Conservation (phyloP, 441 rosid genomes). For the Erodium trifolium region DNA sequence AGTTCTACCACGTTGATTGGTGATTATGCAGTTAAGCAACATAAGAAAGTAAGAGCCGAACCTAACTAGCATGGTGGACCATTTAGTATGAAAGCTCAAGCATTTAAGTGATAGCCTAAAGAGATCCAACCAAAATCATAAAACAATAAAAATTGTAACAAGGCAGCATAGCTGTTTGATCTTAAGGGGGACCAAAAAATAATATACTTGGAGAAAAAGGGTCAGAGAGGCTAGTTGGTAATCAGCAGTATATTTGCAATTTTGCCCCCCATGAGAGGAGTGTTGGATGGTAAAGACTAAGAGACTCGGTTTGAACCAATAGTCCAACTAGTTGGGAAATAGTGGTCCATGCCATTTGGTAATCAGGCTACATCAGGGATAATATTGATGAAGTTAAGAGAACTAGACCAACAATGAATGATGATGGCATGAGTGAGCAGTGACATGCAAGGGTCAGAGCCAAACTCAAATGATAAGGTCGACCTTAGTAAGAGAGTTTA, state of each 20-base stretch:
- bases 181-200: neutral
- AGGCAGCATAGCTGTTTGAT: neutral
- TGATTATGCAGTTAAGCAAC: neutral
- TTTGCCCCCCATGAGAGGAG: neutral
- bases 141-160: neutral
- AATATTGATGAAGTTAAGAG: neutral
- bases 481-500: neutral
- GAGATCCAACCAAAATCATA: neutral
- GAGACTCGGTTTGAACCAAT: neutral
- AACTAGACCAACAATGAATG: neutral
- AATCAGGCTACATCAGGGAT: neutral
- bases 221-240: neutral
- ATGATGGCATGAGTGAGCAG: neutral
- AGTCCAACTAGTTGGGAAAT: neutral
- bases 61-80: neutral
- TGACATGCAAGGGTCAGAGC: neutral
- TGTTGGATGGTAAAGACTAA: neutral
- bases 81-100: neutral
- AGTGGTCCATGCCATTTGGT: neutral
- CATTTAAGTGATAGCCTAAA: neutral
- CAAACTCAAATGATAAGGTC: neutral
- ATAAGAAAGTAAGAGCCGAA: neutral
- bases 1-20: neutral
- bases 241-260: neutral
- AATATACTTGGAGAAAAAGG: too few species aligned